Conservation (phyloP, 768 basidiomycete species). For the Russula emetica region DNA sequence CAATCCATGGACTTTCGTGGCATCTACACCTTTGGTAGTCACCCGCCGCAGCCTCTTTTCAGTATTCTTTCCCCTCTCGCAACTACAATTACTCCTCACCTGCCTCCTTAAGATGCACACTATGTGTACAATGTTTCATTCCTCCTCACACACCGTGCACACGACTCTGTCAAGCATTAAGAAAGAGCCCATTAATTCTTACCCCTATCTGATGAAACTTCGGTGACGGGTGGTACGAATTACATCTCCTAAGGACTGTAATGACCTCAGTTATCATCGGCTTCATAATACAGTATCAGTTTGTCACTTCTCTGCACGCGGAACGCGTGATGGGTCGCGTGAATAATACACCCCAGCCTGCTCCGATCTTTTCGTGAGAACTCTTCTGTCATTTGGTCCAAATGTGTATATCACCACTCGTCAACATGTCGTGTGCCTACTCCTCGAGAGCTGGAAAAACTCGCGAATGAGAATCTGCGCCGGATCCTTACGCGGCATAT, state of each 20-base stretch:
- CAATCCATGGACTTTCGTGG: not conserved
- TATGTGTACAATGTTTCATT: not conserved
- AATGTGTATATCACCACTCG: not conserved
- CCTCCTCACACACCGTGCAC: not conserved
- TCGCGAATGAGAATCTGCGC: not conserved
- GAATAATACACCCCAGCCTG: not conserved
- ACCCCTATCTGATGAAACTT: constrained; percentile 3
- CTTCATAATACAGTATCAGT: not conserved
- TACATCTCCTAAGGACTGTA: not conserved
- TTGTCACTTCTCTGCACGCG: not conserved
- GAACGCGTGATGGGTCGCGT: not conserved
- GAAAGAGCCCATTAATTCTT: not conserved
- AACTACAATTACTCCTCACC: not conserved
- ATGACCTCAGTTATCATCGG: not conserved
- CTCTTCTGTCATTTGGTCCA: not conserved
- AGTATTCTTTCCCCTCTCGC: not conserved
- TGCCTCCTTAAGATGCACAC: not conserved
- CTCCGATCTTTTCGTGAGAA: not conserved
- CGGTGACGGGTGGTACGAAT: not conserved
- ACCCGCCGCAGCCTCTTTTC: constrained; percentile 2
- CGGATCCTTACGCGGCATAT: not conserved
- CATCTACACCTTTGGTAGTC: not conserved
- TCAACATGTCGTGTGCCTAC: not conserved
- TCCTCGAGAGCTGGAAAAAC: not conserved
- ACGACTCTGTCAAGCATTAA: not conserved